Conservation (phyloP, 1,139 yeast genomes). For the Yamadazyma kanchanaburiensis region DNA sequence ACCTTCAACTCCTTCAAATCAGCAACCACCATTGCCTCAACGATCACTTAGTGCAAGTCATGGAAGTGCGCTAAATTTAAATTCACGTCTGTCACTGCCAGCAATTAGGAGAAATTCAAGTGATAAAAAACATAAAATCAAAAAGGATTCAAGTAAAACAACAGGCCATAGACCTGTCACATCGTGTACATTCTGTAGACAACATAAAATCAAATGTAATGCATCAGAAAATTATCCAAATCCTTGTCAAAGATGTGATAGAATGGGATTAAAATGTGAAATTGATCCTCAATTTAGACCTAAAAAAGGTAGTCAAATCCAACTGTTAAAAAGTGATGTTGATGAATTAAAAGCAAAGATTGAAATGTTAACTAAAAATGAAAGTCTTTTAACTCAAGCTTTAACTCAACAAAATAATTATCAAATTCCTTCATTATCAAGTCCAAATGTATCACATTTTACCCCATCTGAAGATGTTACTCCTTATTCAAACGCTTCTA, state of each 20-base stretch:
- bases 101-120: conserved; percentile 5
- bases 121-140: conserved; percentile 10
- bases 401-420: conserved; percentile 42
- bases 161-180: conserved; percentile 79
- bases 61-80: conserved; percentile 2
- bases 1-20: conserved; percentile 16
- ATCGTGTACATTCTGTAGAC: conserved; percentile 91
- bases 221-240: conserved; percentile 81
- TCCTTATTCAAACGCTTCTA: conserved; percentile 8
- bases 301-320: conserved; percentile 87
- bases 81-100: conserved; percentile 9
- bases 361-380: conserved; percentile 70
- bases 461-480: conserved; percentile 8
- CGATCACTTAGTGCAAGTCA: conserved; percentile 4
- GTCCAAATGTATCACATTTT: conserved; percentile 1
- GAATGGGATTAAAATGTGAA: conserved; percentile 78
- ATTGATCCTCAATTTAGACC: conserved; percentile 92
- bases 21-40: conserved; percentile 8
- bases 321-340: conserved; percentile 77
- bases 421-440: conserved; percentile 4
- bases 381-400: conserved; percentile 62
- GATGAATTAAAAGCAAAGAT: conserved; percentile 77
- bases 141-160: conserved; percentile 18
- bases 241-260: conserved; percentile 79
- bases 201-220: conserved; percentile 90